Evolutionary conservation across 495 filamentous ascomycete species (phyloP).

Genomic region (Penicillium cataractarum): DNA sequence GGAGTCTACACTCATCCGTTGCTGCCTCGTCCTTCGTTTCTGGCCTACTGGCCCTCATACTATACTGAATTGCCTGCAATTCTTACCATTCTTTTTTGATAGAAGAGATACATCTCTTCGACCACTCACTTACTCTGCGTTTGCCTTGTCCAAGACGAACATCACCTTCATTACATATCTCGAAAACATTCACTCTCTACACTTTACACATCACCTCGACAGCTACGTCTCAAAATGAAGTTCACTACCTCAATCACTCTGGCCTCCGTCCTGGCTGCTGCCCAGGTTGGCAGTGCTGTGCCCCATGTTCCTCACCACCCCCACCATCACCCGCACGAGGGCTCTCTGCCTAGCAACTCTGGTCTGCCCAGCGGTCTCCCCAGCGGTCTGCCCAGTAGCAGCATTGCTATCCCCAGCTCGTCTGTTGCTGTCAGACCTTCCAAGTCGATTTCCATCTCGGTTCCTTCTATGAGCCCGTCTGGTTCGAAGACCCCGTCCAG

Average conservation of each 20-base stretch:
- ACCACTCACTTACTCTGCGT: not conserved
- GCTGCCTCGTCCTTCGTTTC: constrained; percentile 6
- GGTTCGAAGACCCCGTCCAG: not conserved
- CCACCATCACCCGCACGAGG: not conserved
- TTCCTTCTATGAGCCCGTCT: not conserved
- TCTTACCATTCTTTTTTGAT: constrained; percentile 8
- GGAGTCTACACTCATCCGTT: not conserved
- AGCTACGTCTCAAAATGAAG: constrained; percentile 10
- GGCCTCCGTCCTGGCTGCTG: constrained; percentile 12
- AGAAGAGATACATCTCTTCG: not conserved
- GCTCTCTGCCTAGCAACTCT: not conserved
- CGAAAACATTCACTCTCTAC: not conserved
- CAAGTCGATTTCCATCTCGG: not conserved
- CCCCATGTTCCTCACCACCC: not conserved
- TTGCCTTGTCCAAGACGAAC: not conserved
- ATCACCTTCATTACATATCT: not conserved
- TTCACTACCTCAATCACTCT: constrained; percentile 5
- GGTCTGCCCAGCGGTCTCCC: not conserved
- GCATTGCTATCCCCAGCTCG: not conserved
- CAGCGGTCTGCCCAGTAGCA: not conserved
- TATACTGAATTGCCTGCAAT: constrained; percentile 4
- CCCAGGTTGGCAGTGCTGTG: constrained; percentile 6
- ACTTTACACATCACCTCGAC: not conserved
- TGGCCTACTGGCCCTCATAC: constrained; percentile 1
- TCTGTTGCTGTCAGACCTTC: not conserved